These are phyloP conservation scores for Beauveria scarabaeidicola DNA, from an alignment of 2,329 filamentous ascomycete species.

Conservation along the genomic window DNA sequence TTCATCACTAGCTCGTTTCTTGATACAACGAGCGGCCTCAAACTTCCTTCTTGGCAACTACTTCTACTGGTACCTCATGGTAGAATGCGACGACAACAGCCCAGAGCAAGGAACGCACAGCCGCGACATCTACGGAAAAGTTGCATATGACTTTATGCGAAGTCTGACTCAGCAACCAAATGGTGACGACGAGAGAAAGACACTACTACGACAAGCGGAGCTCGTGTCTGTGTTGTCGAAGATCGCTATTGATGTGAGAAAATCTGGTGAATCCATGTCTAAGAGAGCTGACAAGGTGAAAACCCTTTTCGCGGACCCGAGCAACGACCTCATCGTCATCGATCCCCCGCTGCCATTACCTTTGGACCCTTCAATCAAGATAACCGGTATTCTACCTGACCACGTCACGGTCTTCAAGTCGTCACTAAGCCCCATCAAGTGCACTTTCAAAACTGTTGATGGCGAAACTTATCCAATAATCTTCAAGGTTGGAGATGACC, in stretches of 20 bases:
- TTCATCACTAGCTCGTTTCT: slow-evolving; percentile 80
- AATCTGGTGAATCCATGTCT: slow-evolving; percentile 66
- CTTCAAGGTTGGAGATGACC: slow-evolving; percentile 94
- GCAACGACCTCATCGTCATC: slow-evolving; percentile 77
- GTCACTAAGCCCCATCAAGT: slow-evolving; percentile 80
- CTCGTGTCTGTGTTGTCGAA: slow-evolving; percentile 79
- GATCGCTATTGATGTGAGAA: slow-evolving; percentile 80
- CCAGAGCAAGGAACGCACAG: slow-evolving; percentile 66
- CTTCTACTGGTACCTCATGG: slow-evolving; percentile 97
- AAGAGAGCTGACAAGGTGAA: slow-evolving; percentile 81
- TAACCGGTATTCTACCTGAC: slow-evolving; percentile 73
- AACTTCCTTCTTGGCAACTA: slow-evolving; percentile 92
- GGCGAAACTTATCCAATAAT: slow-evolving; percentile 81
- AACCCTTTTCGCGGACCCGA: slow-evolving; percentile 74
- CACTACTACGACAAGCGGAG: slow-evolving; percentile 78
- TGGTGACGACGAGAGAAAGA: slow-evolving; percentile 66
- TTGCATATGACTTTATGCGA: slow-evolving; percentile 93
- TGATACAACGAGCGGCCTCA: slow-evolving; percentile 77
- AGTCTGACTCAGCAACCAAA: slow-evolving; percentile 66
- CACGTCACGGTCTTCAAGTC: slow-evolving; percentile 94
- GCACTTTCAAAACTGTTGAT: slow-evolving; percentile 75
- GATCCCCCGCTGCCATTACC: slow-evolving; percentile 83
- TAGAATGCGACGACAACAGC: slow-evolving; percentile 83
- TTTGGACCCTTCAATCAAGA: slow-evolving; percentile 72
- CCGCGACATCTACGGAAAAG: slow-evolving; percentile 80